Conservation (phyloP, 495 filamentous ascomycete species). For the Aspergillus coremiiformis region DNA sequence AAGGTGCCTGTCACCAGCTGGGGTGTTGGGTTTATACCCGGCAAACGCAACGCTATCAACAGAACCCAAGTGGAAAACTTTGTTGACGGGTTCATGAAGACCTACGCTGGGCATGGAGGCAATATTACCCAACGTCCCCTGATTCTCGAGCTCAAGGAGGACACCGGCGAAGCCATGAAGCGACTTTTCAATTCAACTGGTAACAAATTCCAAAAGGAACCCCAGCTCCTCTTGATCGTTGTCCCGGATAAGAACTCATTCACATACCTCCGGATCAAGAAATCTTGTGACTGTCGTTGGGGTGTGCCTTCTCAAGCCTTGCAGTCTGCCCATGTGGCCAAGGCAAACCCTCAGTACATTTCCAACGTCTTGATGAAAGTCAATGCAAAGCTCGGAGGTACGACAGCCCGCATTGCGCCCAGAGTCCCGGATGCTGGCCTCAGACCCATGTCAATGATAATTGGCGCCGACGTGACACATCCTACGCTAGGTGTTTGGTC, state of each 20-base stretch:
- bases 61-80: constrained; percentile 48
- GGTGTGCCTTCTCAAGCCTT: constrained; percentile 70
- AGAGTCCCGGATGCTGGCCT: constrained; percentile 29
- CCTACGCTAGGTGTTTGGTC: constrained; percentile 52
- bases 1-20: constrained; percentile 53
- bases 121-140: constrained; percentile 35
- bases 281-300: constrained; percentile 70
- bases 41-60: constrained; percentile 33
- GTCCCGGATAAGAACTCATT: constrained; percentile 56
- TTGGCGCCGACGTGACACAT: constrained; percentile 89
- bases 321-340: constrained; percentile 52
- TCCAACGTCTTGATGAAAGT: constrained; percentile 92
- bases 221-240: constrained; percentile 66
- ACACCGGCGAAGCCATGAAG: constrained; percentile 47
- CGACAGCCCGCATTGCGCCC: constrained; percentile 46
- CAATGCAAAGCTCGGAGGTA: constrained; percentile 90
- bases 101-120: constrained; percentile 68
- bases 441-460: constrained; percentile 55
- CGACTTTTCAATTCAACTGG: constrained; percentile 44
- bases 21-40: constrained; percentile 55
- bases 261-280: constrained; percentile 74
- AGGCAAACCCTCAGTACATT: constrained; percentile 63
- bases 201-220: constrained; percentile 34
- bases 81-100: constrained; percentile 48
- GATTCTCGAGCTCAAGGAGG: constrained; percentile 27